Evolutionary conservation across 768 basidiomycete genomes (phyloP), one percentile per base, ranked within the genome.

Genomic region (Russula sp.): DNA sequence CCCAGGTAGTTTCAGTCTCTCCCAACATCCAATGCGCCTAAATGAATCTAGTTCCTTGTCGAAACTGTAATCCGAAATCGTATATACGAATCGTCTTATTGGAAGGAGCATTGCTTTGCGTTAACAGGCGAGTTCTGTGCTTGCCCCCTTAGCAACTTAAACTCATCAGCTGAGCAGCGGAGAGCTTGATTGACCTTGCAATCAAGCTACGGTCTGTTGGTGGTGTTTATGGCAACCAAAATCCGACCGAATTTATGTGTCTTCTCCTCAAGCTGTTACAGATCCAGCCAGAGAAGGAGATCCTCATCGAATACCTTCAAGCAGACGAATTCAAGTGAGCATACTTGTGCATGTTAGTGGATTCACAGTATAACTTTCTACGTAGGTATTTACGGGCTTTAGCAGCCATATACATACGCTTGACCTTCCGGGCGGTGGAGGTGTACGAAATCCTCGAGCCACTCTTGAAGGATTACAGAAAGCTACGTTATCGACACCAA

Each of bases 61-160:
- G 97, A 98, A 79, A 96, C 92, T 41, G 91, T 98, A 65, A 95
- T 98, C 66, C 86, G 97, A 56, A 91, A 87, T 70, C 84, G 97
- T 64, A 97, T 99, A 63, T 99, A 96, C 78, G 96, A 98, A 73
- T 88, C 90, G 0, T 73, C 79, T 7, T 99, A 84, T 74, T 99
- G 96, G 96, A 99, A 99, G 76, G 96, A 99, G 72, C 93, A 97
- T 67, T 99, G 96, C 71, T 99, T 99, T 71, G 96, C 96, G 22
- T 77, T 99, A 50, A 97, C 93, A 63, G 93, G 93, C 90, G 53
- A 54, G 80, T 73, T 14, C 18, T 22, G 9, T 42, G 4, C 60
- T 13, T 41, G 47, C 50, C 43, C 14, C 14, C 22, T 22, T n/a
- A 34, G 38, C 32, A 32, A 50, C 56, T 22, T 38, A 29, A 3